Evolutionary conservation across 2,329 filamentous ascomycete species (phyloP).

Genomic region (Xylaria digitata): DNA sequence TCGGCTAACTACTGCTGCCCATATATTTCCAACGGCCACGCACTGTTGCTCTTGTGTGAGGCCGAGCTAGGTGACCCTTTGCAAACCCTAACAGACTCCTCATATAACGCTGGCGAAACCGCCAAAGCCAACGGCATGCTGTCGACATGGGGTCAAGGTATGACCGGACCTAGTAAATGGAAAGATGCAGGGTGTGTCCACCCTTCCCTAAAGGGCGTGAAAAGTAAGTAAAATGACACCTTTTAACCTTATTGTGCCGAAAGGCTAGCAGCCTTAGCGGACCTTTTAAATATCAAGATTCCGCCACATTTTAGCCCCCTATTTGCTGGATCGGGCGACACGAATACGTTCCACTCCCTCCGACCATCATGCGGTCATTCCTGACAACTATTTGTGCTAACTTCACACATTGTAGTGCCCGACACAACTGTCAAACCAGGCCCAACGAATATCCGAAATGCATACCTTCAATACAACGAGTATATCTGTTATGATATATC

Average conservation of each 20-base stretch:
- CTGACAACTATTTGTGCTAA: constrained; percentile 17
- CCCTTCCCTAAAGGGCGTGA: constrained; percentile 71
- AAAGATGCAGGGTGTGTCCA: constrained; percentile 79
- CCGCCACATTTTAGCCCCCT: background rate
- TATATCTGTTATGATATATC: constrained; percentile 77
- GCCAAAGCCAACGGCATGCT: constrained; percentile 70
- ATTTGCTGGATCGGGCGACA: background rate
- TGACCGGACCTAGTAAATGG: constrained; percentile 73
- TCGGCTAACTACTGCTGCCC: constrained; percentile 81
- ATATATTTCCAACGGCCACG: constrained; percentile 72
- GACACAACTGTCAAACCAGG: constrained; percentile 61
- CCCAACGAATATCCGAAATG: constrained; percentile 57
- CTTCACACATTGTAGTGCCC: constrained; percentile 52
- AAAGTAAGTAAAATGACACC: constrained; percentile 62
- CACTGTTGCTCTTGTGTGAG: constrained; percentile 84
- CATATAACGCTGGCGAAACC: constrained; percentile 71
- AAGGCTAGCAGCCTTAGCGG: background rate
- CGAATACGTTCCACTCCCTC: background rate
- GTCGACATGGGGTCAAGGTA: constrained; percentile 78
- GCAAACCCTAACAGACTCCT: constrained; percentile 67
- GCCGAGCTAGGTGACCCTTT: constrained; percentile 83
- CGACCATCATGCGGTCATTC: background rate
- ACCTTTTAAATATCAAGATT: no score
- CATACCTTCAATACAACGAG: constrained; percentile 75
- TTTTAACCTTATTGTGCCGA: background rate